Evolutionary conservation across 176 grass and related monocot genomes (phyloP), one percentile per base, ranked within the genome.

Genomic region (Oryza nivara): DNA sequence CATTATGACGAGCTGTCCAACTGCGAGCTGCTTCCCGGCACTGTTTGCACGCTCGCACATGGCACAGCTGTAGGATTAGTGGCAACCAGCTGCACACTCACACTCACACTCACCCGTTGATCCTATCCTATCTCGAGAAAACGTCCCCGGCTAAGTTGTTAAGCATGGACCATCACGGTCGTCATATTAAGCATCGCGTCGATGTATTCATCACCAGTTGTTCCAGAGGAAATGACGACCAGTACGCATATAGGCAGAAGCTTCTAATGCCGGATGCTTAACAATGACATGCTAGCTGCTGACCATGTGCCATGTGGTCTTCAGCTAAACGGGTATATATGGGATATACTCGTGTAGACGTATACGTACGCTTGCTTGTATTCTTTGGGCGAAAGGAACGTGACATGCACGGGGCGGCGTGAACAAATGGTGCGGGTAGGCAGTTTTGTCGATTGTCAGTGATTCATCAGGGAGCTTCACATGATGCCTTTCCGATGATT

Each of bases 51-150:
- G 9, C 41, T 12, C 23, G 73, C 78, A 56, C 56, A 70, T 90
- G 88, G 74, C 78, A 78, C 67, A 80, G 82, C 70, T 81, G 70
- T 69, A 22, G 30, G 46, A 13, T 9, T 9, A 46, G 83, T 77
- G 78, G 78, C 49, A 77, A 74, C 72, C 77, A 85, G 58, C 77
- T 23, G 8, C 58, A 63, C 58, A 63, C 9, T 23, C 19, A 63
- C 43, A 7, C 20, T 5, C 36, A 5, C 36, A 36, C 30, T 11
- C 66, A 61, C 66, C 66, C 23, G 1, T 83, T 30, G 28, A 72
- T 60, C 73, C n/a, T 67, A 30, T 36, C 35, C 30, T 32, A 32
- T 44, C 77, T 30, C 36, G 14, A 25, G 38, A 25, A 44, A 63
- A 11, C 58, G 54, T 58, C 56, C 20, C 77, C 65, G 14, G 17